Percentiles rank a stretch among this genome's conserved stretches.
Evolutionary conservation across 2,329 filamentous ascomycete genomes (phyloP).

Genomic region (Chalaropsis thielavioides): DNA sequence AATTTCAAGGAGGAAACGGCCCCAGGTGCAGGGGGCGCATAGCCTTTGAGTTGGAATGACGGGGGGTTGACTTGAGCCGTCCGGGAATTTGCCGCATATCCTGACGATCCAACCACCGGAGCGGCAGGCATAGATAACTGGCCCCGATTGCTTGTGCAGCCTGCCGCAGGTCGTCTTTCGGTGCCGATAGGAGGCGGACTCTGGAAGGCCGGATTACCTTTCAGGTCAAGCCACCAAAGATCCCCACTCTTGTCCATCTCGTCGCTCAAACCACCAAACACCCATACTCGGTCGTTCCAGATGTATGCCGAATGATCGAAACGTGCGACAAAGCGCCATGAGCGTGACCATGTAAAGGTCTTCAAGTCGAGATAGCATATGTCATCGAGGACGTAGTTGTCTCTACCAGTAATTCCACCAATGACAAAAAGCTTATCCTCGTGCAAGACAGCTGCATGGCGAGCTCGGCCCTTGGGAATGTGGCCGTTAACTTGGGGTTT

Average conservation of each 20-base stretch:
- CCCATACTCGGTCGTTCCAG: slow-evolving; percentile 84
- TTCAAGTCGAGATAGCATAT: slow-evolving; percentile 94
- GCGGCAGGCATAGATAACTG: slow-evolving; percentile 26
- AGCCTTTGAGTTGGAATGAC: slow-evolving; percentile 53
- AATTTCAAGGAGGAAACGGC: slow-evolving; percentile 85
- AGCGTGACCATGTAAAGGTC: slow-evolving; percentile 92
- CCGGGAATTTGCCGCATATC: slow-evolving; percentile 53
- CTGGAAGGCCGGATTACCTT: slow-evolving; percentile 75
- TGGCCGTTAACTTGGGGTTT: slow-evolving; percentile 76
- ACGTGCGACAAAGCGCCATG: slow-evolving; percentile 86
- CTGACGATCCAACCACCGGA: slow-evolving; percentile 42
- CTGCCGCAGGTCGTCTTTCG: slow-evolving; percentile 32
- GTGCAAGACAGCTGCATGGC: slow-evolving; percentile 85
- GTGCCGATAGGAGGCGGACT: slow-evolving; percentile 45
- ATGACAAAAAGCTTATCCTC: slow-evolving; percentile 95
- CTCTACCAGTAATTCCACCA: slow-evolving; percentile 86
- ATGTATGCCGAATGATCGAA: slow-evolving; percentile 95
- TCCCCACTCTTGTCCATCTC: slow-evolving; percentile 96
- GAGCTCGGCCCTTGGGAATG: slow-evolving; percentile 74
- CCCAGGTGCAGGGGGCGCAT: slow-evolving; percentile 74
- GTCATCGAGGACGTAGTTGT: slow-evolving; percentile 85
- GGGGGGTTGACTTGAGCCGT: slow-evolving; percentile 52
- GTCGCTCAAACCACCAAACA: slow-evolving; percentile 85
- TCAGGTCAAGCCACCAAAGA: slow-evolving; percentile 93
- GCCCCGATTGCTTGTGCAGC: slow-evolving; percentile 28